Percentiles rank a stretch among this genome's conserved stretches.
These are phyloP conservation scores for Pestalotiopsis sp. DNA, from an alignment of 2,329 filamentous ascomycete species.

Conservation along the genomic window DNA sequence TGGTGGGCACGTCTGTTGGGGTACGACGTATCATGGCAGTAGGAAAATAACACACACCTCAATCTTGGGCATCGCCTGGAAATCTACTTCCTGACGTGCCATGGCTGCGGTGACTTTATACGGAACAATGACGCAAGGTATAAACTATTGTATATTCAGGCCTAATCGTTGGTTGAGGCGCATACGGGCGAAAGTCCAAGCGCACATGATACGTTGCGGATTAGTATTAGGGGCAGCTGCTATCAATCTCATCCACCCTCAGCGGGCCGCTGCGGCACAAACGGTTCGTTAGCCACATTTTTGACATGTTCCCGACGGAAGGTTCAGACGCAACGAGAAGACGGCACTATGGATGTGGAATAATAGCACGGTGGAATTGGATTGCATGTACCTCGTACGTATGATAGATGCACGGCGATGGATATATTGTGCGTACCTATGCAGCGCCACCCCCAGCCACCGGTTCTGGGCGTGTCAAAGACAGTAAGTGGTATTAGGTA, in stretches of 20 bases:
- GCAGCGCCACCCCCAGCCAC: too few species aligned
- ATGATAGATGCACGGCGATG: too few species aligned
- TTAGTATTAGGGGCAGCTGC: background rate
- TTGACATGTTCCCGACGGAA: background rate
- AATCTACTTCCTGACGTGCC: constrained; percentile 38
- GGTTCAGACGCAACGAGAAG: background rate
- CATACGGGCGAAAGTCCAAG: background rate
- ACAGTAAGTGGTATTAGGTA: too few species aligned
- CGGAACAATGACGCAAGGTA: constrained; percentile 5
- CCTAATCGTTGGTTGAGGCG: background rate
- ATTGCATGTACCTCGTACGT: too few species aligned
- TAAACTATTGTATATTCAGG: background rate
- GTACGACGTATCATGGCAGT: background rate
- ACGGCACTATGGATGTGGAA: background rate
- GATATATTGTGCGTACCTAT: too few species aligned
- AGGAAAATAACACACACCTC: constrained; percentile 42
- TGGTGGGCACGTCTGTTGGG: background rate
- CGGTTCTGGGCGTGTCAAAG: too few species aligned
- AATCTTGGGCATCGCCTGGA: constrained; percentile 55
- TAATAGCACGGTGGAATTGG: too few species aligned
- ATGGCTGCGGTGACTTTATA: background rate
- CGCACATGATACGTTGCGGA: background rate
- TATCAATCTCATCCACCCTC: background rate
- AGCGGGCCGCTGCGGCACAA: background rate
- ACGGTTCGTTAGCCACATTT: background rate